Base-by-base conservation (phyloP, 169 alveolate genomes). In the Plasmodium blacklocki region DNA sequence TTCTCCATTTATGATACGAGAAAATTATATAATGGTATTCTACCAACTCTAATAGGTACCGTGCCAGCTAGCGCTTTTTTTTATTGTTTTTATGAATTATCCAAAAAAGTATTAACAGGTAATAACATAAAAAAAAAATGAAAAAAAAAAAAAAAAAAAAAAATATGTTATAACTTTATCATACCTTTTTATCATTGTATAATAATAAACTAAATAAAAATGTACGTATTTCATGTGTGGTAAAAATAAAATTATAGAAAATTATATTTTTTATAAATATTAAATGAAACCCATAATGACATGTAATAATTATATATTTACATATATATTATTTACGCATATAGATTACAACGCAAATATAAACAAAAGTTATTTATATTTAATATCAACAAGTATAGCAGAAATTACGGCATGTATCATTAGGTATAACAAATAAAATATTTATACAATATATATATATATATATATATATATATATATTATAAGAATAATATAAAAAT, bases 31-130 rank as follows among this genome's bases (percentile, higher is more conserved):
- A 91, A 74, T 39, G 96, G 96, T 29, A 78, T 94, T 71, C 70
- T 72, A 52, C 94, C 92, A 52, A 66, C 93, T 19, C 88, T 92
- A 29, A 58, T 91, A 49, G 96, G 96, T 56, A 93, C 93, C 52
- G 87, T 92, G 12, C 96, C 96, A n/a, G 93, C 96, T 8, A 63
- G 93, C 23, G 96, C 96, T 21, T 93, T 94, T 43, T 94, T 92
- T 88, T 94, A 94, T 73, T 94, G 95, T 15, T 86, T 94, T 43
- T 94, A 94, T 76, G 96, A 94, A 80, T 64, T 94, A 49, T 89
- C 96, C 14, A 94, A 94, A 72, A 94, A 94, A 68, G 49, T 63
- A 47, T 56, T 76, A 56, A 63, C 68, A 76, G 88, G 88, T 76
- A 76, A 47, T 74, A 54, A 5, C n/a, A n/a, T n/a, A n/a, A n/a